Percentiles rank a stretch among this genome's conserved stretches.
These are phyloP conservation scores for Venturia asperata DNA, from an alignment of 2,329 filamentous ascomycete species.

Conservation along the genomic window DNA sequence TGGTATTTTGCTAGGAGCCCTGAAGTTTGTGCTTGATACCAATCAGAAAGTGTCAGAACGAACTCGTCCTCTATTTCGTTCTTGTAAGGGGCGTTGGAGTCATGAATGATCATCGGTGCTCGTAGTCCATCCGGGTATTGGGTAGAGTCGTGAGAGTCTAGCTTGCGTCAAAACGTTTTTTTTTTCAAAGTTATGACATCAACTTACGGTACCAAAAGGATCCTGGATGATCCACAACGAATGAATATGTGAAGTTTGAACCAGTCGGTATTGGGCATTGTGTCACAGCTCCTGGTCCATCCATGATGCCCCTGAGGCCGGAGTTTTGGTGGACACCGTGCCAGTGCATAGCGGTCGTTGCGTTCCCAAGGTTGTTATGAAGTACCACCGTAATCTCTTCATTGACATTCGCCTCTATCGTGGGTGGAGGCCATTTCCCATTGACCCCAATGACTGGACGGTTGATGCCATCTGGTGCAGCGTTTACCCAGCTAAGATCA, in stretches of 20 bases:
- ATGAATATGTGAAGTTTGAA: slow-evolving; percentile 58
- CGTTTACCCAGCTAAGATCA: slow-evolving; percentile 61
- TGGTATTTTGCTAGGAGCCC: slow-evolving; percentile 46
- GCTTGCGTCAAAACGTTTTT: slow-evolving; percentile 40
- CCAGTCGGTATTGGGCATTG: slow-evolving; percentile 62
- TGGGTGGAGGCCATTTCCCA: slow-evolving; percentile 64
- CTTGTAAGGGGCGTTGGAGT: slow-evolving; percentile 45
- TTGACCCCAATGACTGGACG: slow-evolving; percentile 70
- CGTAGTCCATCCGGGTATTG: slow-evolving; percentile 64
- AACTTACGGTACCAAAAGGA: slow-evolving; percentile 49
- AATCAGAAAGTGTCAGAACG: slow-evolving; percentile 62
- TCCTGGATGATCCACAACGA: slow-evolving; percentile 51
- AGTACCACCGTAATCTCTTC: slow-evolving; percentile 55
- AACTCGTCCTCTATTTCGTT: slow-evolving; percentile 54
- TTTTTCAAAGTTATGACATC: neutral
- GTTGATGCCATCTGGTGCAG: slow-evolving; percentile 62
- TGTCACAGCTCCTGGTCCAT: slow-evolving; percentile 60
- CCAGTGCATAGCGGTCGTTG: slow-evolving; percentile 59
- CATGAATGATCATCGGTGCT: slow-evolving; percentile 60
- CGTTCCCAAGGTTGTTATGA: slow-evolving; percentile 54
- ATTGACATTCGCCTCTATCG: slow-evolving; percentile 55
- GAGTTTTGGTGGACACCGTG: slow-evolving; percentile 53
- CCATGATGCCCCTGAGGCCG: slow-evolving; percentile 57
- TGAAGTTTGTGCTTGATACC: slow-evolving; percentile 56
- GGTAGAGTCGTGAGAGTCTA: slow-evolving; percentile 53